phyloP scores from a whole-genome alignment of 2,329 filamentous ascomycete genomes.

The Aureobasidium sp. region DNA sequence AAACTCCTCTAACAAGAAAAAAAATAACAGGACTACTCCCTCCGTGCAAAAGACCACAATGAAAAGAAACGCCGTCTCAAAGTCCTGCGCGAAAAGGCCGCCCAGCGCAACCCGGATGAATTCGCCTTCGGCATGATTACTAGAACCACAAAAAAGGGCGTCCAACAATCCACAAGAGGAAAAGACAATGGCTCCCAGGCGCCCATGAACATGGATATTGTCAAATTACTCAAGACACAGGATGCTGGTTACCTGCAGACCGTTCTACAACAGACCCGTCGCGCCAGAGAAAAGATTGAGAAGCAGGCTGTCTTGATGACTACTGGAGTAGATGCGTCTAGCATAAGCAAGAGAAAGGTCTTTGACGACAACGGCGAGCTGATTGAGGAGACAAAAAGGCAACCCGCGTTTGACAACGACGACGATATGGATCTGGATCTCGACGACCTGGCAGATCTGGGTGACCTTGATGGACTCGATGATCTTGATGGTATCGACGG shows the following conservation, averaged over 20 bases:
- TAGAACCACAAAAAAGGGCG: conserved; percentile 38
- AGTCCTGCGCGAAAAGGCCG: conserved; percentile 50
- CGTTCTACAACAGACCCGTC: conserved; percentile 46
- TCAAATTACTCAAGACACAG: conserved; percentile 58
- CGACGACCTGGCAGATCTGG: conserved; percentile 13
- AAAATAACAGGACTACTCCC: conserved; percentile 48
- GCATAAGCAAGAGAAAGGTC: conserved; percentile 25
- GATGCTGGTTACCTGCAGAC: conserved; percentile 54
- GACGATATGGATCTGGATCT: conserved; percentile 21
- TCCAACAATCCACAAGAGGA: conserved; percentile 37
- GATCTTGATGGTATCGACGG: conserved; percentile 18
- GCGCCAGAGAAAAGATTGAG: conserved; percentile 44
- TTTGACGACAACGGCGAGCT: conserved; percentile 29
- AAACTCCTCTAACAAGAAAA: neutral
- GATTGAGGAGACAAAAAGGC: conserved; percentile 9
- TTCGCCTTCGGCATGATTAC: conserved; percentile 59
- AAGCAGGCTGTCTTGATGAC: conserved; percentile 23
- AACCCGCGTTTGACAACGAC: neutral
- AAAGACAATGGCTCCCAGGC: conserved; percentile 27
- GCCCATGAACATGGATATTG: conserved; percentile 45
- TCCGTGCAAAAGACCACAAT: conserved; percentile 57
- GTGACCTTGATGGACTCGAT: conserved; percentile 6
- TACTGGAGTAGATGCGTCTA: conserved; percentile 33
- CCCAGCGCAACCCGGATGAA: conserved; percentile 56
- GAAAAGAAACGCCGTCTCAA: conserved; percentile 52